Base-by-base conservation (phyloP, 805 yeast species). In the Wickerhamomyces tratensis region DNA sequence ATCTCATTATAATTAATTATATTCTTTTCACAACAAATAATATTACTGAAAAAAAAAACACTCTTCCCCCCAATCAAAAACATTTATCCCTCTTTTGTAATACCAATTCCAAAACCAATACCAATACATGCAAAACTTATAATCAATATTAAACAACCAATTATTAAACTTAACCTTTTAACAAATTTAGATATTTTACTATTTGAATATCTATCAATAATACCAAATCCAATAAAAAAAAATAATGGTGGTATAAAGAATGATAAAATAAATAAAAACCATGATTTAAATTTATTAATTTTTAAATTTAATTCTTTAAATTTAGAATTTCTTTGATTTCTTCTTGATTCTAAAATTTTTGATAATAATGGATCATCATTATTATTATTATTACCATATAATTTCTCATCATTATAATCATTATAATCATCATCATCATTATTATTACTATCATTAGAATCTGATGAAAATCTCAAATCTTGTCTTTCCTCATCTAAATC, bases 61-160 rank as follows among this genome's bases (percentile, higher is more conserved):
- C n/a, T n/a, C n/a, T n/a, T n/a, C n/a, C n/a, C n/a, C n/a, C n/a
- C 20, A 2, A 20, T 20, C 20, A 20, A 20, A 20, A n/a, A 20
- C 2, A 20, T 2, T 20, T 20, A 20, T 20, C 20, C 20, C n/a
- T 31, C 34, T 12, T 12, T 31, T 6, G 57, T 40, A 13, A 67
- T 47, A 3, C 75, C 74, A 37, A 72, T 67, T 6, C 69, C 75
- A 39, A 73, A 58, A 1, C 77, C 77, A 33, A 71, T 62, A 14
- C 70, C 70, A 30, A 71, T 58, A 49, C 71, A 64, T 0, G 69
- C 76, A 20, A 67, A 44, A 5, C 44, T 37, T 4, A 47, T n/a
- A 13, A 54, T 14, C 8, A 50, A 26, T 27, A 45, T 43, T 1
- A 50, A 7, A 3, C 39, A 15, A 2, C 61, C 61, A 5, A 53